A percentile compares a stretch with the other conserved stretches of the same genome.
These are phyloP conservation scores for Xylariaceae sp. DNA, from an alignment of 2,329 filamentous ascomycete genomes.

Conservation along the genomic window DNA sequence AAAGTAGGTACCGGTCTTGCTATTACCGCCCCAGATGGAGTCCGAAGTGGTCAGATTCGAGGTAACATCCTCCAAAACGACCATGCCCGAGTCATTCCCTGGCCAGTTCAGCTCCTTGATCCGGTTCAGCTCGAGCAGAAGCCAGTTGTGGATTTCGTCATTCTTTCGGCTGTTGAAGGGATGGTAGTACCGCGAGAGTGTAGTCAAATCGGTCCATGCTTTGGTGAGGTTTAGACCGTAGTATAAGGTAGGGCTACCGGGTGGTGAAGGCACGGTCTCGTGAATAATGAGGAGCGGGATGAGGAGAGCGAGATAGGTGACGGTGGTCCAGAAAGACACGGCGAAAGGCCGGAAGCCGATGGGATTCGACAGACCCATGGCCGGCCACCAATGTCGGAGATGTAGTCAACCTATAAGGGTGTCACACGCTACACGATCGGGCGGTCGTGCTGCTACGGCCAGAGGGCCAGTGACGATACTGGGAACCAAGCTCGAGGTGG, in stretches of 20 bases:
- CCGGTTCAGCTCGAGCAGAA: slow-evolving; percentile 65
- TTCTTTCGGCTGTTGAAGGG: slow-evolving; percentile 86
- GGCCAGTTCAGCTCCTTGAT: slow-evolving; percentile 64
- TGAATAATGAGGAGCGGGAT: slow-evolving; percentile 70
- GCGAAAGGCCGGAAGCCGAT: slow-evolving; percentile 76
- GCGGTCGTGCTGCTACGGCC: slow-evolving; percentile 14
- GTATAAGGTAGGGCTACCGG: slow-evolving; percentile 48
- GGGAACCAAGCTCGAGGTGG: slow-evolving; percentile 21
- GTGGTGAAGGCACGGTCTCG: slow-evolving; percentile 67
- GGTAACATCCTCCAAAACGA: slow-evolving; percentile 72
- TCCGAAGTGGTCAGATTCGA: slow-evolving; percentile 70
- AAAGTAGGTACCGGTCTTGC: slow-evolving; percentile 65
- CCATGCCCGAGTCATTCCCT: slow-evolving; percentile 41
- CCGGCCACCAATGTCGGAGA: too few relatives aligned
- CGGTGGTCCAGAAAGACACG: slow-evolving; percentile 74
- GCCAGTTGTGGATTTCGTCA: slow-evolving; percentile 72
- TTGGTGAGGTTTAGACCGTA: slow-evolving; percentile 74
- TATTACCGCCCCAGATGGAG: slow-evolving; percentile 25
- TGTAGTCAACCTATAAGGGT: slow-evolving; percentile 6
- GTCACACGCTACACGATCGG: slow-evolving; percentile 1
- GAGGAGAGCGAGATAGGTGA: slow-evolving; percentile 74
- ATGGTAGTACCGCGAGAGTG: slow-evolving; percentile 71
- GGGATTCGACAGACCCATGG: slow-evolving; percentile 42
- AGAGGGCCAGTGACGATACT: slow-evolving; percentile 12
- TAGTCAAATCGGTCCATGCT: slow-evolving; percentile 80